These are phyloP conservation scores for Nemania sp. DNA, from an alignment of 2,329 filamentous ascomycete species.

Conservation along the genomic window DNA sequence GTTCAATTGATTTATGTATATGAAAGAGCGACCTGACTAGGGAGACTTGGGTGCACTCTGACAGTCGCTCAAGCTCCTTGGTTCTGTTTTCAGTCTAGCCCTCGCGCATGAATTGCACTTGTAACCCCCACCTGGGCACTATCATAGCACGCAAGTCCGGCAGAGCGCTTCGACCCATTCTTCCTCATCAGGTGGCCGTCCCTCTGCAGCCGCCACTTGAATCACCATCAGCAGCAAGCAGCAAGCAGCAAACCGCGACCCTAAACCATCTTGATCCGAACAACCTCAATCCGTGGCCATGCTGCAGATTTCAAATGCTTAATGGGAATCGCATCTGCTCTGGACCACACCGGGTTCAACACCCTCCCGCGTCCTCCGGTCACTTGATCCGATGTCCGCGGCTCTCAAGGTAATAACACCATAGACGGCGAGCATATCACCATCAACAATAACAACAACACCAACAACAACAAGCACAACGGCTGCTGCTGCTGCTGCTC, in stretches of 20 bases:
- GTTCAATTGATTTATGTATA: neutral
- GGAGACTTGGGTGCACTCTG: too few relatives aligned
- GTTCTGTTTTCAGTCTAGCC: neutral
- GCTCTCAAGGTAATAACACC: too few relatives aligned
- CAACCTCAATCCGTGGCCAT: neutral
- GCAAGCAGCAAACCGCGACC: slow-evolving; percentile 1
- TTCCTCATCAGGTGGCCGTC: slow-evolving; percentile 1
- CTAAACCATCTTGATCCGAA: too few relatives aligned
- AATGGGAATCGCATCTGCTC: neutral
- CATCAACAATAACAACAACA: too few relatives aligned
- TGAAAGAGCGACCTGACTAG: neutral
- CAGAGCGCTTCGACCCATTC: slow-evolving; percentile 9
- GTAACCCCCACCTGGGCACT: too few relatives aligned
- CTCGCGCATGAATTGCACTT: neutral
- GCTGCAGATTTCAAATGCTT: neutral
- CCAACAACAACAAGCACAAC: too few relatives aligned
- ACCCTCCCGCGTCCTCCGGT: neutral
- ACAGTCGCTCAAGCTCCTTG: neutral
- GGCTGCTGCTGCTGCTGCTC: too few relatives aligned
- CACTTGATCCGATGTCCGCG: too few relatives aligned
- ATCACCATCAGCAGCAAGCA: too few relatives aligned
- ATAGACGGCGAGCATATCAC: too few relatives aligned
- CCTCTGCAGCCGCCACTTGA: neutral
- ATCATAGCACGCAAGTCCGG: slow-evolving; percentile 1
- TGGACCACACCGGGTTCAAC: neutral